Evolutionary conservation across 129 eudicot species (phyloP).

Genomic region (Escallonia herrerae): DNA sequence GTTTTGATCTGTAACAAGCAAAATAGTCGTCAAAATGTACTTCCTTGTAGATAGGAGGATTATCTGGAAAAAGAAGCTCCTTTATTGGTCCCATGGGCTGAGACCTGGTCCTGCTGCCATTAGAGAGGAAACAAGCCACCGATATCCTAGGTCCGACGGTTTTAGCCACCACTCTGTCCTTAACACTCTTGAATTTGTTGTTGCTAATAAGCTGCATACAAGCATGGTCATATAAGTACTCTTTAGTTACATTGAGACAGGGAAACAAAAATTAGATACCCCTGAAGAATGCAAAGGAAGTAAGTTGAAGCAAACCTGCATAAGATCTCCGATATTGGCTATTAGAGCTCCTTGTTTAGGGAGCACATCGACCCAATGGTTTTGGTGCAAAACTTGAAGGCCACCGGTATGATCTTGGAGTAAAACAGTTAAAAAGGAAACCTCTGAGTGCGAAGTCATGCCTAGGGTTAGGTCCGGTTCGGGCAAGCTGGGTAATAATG

Average conservation of each 20-base stretch:
- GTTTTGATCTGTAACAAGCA: background rate
- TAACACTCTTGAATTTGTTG: background rate
- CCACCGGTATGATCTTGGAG: slow-evolving; percentile 21
- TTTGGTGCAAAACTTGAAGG: slow-evolving; percentile 18
- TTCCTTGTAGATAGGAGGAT: background rate
- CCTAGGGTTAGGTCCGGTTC: slow-evolving; percentile 24
- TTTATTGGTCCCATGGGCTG: background rate
- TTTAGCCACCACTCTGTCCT: background rate
- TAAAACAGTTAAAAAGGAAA: slow-evolving; percentile 16
- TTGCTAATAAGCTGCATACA: background rate
- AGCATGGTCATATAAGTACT: too few relatives aligned
- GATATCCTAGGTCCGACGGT: background rate
- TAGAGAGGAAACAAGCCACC: background rate
- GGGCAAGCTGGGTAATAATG: slow-evolving; percentile 24
- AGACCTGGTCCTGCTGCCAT: background rate
- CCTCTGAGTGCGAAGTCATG: slow-evolving; percentile 14
- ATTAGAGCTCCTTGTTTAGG: slow-evolving; percentile 11
- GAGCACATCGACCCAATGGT: slow-evolving; percentile 13
- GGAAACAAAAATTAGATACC: too few relatives aligned
- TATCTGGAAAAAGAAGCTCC: background rate
- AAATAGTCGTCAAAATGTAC: background rate
- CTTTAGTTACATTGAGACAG: too few relatives aligned
- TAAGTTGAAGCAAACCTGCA: slow-evolving; percentile 8
- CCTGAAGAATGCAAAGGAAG: too few relatives aligned
- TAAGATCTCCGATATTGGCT: slow-evolving; percentile 11